Evolutionary conservation across 2,329 filamentous ascomycete species (phyloP).

Genomic region (Xylariaceae sp.): DNA sequence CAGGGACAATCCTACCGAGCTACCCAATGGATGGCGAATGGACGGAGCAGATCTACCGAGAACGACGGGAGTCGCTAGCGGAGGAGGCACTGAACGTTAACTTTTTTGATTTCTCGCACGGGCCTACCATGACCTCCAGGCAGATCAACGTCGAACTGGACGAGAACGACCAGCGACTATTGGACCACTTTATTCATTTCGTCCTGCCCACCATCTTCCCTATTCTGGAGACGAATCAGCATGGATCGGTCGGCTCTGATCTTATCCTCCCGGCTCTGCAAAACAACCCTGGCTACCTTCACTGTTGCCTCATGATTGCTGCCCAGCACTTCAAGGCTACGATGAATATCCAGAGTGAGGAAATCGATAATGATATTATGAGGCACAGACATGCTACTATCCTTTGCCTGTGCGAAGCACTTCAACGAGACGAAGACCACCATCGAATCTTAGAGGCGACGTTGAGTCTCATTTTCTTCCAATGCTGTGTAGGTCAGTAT

Average conservation of each 20-base stretch:
- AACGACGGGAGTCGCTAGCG: conserved; percentile 62
- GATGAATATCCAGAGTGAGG: conserved; percentile 60
- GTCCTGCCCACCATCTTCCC: conserved; percentile 89
- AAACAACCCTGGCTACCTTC: conserved; percentile 87
- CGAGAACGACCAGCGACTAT: conserved; percentile 77
- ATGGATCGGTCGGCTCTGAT: conserved; percentile 73
- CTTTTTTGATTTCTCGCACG: conserved; percentile 78
- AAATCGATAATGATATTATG: conserved; percentile 87
- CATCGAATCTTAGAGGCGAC: conserved; percentile 87
- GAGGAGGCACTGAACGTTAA: conserved; percentile 68
- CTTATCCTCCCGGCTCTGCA: conserved; percentile 84
- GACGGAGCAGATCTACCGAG: conserved; percentile 65
- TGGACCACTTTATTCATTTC: conserved; percentile 86
- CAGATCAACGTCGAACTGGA: conserved; percentile 78
- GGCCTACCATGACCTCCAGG: conserved; percentile 56
- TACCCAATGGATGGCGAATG: conserved; percentile 63
- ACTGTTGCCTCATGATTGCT: conserved; percentile 91
- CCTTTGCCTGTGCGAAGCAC: conserved; percentile 74
- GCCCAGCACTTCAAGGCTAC: conserved; percentile 88
- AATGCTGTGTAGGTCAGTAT: conserved; percentile 82
- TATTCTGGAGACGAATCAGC: conserved; percentile 84
- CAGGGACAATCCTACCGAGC: conserved; percentile 61
- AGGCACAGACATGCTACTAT: conserved; percentile 87
- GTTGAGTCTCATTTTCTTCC: conserved; percentile 93
- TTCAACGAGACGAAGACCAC: conserved; percentile 77